phyloP scores from a whole-genome alignment of 306 rosid species.

The Casuarina equisetifolia region DNA sequence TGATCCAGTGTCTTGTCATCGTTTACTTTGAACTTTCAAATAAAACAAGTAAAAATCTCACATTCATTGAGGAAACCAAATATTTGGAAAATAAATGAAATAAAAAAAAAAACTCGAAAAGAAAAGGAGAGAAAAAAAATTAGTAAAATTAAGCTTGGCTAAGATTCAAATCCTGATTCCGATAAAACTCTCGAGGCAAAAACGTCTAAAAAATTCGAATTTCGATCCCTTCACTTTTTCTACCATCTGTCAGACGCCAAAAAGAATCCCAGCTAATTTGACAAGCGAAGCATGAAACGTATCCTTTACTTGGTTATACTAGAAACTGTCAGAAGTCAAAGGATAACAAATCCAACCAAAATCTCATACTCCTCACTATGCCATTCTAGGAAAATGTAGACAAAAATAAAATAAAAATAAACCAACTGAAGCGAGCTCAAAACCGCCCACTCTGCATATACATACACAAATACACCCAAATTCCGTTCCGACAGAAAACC shows the following conservation, averaged over 20 bases:
- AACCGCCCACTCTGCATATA: background rate
- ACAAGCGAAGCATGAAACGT: constrained; percentile 3
- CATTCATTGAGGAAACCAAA: background rate
- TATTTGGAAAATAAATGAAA: background rate
- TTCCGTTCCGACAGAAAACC: background rate
- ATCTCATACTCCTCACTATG: background rate
- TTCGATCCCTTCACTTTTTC: background rate
- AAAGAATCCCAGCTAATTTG: background rate
- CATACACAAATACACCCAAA: background rate
- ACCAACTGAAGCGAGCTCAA: background rate
- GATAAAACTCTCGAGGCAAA: constrained; percentile 2
- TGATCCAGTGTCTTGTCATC: background rate
- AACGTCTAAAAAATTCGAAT: background rate
- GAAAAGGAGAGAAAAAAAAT: background rate
- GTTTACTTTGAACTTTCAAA: background rate
- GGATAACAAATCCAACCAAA: background rate
- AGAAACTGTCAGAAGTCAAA: background rate
- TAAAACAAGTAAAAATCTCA: background rate
- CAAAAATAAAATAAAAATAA: background rate
- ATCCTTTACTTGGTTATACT: background rate
- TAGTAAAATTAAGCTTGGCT: background rate
- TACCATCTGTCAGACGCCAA: background rate
- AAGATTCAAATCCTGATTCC: background rate
- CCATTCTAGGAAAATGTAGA: background rate
- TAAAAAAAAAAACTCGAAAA: background rate